Conservation (phyloP, 2,329 filamentous ascomycete species). For the Chaetomium globosum region DNA sequence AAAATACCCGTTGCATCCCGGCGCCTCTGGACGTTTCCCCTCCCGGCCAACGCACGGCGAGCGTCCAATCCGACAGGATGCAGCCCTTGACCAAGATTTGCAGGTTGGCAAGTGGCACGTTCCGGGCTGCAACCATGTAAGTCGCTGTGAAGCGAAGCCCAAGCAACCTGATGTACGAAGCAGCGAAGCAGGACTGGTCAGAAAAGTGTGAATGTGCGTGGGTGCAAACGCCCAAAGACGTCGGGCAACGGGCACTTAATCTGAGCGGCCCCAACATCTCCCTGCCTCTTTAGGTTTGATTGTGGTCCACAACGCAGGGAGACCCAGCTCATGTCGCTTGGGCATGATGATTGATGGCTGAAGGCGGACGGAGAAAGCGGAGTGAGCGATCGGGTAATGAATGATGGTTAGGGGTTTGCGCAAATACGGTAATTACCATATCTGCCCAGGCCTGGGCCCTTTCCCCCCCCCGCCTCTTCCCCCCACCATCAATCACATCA, state of each 20-base stretch:
- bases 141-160: conserved; percentile 10
- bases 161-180: conserved; percentile 4
- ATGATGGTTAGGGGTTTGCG: conserved; percentile 1
- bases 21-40: conserved; percentile 8
- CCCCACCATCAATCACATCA: conserved; percentile 5
- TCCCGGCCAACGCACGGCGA: conserved; percentile 5
- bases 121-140: conserved; percentile 5
- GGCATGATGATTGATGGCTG: conserved; percentile 7
- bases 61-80: conserved; percentile 26
- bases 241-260: conserved; percentile 6
- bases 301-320: conserved; percentile 15
- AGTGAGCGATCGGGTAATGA: conserved; percentile 17
- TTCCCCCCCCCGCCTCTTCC: neutral
- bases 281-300: neutral
- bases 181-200: neutral
- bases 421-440: conserved; percentile 17
- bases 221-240: conserved; percentile 12
- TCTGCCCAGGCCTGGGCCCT: neutral
- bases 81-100: conserved; percentile 19
- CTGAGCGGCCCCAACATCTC: neutral
- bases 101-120: conserved; percentile 16
- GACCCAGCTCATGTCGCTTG: conserved; percentile 15
- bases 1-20: conserved; percentile 15
- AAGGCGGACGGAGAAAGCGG: neutral
- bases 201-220: neutral